These are phyloP conservation scores for Suillus hirtellus DNA, from an alignment of 768 basidiomycete genomes.

Conservation along the genomic window DNA sequence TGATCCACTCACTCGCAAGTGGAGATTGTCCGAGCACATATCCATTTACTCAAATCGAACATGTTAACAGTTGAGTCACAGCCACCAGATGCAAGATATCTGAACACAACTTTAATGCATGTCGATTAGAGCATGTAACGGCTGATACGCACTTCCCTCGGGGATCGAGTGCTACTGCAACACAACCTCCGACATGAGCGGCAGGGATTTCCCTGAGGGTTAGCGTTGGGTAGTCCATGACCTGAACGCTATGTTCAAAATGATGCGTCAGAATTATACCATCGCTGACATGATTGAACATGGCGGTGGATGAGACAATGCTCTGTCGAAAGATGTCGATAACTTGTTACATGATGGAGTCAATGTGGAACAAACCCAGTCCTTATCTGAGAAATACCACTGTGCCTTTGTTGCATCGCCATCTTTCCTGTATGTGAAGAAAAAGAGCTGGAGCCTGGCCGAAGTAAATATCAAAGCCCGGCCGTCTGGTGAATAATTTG, in stretches of 20 bases:
- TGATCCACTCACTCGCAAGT: slow-evolving; percentile 68
- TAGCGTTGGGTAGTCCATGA: slow-evolving; percentile 69
- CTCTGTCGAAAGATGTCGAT: slow-evolving; percentile 32
- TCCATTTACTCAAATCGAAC: slow-evolving; percentile 80
- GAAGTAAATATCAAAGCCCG: slow-evolving; percentile 64
- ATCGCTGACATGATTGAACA: slow-evolving; percentile 77
- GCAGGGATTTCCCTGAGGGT: slow-evolving; percentile 58
- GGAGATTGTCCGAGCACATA: slow-evolving; percentile 73
- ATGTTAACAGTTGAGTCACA: slow-evolving; percentile 82
- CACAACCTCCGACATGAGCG: slow-evolving; percentile 81
- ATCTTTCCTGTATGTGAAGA: slow-evolving; percentile 58
- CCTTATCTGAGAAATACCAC: slow-evolving; percentile 43
- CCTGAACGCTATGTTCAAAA: slow-evolving; percentile 62
- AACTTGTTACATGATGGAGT: neutral
- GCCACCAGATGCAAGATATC: slow-evolving; percentile 79
- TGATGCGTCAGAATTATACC: slow-evolving; percentile 67
- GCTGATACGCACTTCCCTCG: slow-evolving; percentile 54
- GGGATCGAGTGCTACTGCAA: slow-evolving; percentile 75
- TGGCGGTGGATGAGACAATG: slow-evolving; percentile 58
- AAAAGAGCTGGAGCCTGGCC: slow-evolving; percentile 58
- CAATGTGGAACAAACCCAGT: slow-evolving; percentile 18
- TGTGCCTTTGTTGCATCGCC: slow-evolving; percentile 52
- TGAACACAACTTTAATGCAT: slow-evolving; percentile 25
- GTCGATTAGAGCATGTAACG: neutral
- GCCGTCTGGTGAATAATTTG: slow-evolving; percentile 76